Percentiles rank a stretch among this genome's conserved stretches.
Conservation (phyloP, 352 stramenopile genomes). For the Globisporangium cystogenes region DNA sequence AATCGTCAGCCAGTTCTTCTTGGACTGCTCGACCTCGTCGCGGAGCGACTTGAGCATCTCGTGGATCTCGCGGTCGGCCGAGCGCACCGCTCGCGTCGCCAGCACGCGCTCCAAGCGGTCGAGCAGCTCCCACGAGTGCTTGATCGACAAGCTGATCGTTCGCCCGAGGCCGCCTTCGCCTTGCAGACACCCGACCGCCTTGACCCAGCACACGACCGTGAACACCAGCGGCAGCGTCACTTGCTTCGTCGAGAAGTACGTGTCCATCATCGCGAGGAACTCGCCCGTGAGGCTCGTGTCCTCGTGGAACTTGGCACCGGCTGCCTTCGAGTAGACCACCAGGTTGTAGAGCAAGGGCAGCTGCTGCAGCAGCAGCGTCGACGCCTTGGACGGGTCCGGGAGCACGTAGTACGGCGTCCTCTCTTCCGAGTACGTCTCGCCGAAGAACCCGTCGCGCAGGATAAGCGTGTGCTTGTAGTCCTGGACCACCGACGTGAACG, state of each 20-base stretch:
- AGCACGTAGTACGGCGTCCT: slow-evolving; percentile 15
- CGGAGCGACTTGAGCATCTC: slow-evolving; percentile 1
- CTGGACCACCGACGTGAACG: slow-evolving; percentile 18
- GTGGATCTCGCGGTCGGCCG: slow-evolving; percentile 13
- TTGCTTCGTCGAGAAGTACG: slow-evolving; percentile 19
- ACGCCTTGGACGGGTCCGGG: slow-evolving; percentile 10
- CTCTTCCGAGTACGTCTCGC: slow-evolving; percentile 16
- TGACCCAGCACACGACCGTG: slow-evolving; percentile 24
- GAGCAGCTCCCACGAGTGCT: slow-evolving; percentile 16
- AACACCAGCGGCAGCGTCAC: slow-evolving; percentile 23
- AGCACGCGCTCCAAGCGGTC: slow-evolving; percentile 14
- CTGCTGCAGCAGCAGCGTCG: slow-evolving; percentile 17
- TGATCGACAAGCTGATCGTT: slow-evolving; percentile 19
- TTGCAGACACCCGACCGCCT: slow-evolving; percentile 23
- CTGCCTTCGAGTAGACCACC: slow-evolving; percentile 11
- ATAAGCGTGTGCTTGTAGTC: background rate
- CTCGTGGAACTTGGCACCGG: slow-evolving; percentile 2
- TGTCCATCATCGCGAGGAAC: slow-evolving; percentile 18
- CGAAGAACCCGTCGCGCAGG: slow-evolving; percentile 17
- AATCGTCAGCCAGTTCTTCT: slow-evolving; percentile 3
- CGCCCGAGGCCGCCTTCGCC: slow-evolving; percentile 13
- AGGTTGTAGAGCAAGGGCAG: slow-evolving; percentile 19
- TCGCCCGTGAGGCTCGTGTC: slow-evolving; percentile 8
- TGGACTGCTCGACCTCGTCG: slow-evolving; percentile 8
- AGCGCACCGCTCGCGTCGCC: slow-evolving; percentile 14